Evolutionary conservation across 2,329 filamentous ascomycete genomes (phyloP).

Genomic region (Xenoacremonium recifei): DNA sequence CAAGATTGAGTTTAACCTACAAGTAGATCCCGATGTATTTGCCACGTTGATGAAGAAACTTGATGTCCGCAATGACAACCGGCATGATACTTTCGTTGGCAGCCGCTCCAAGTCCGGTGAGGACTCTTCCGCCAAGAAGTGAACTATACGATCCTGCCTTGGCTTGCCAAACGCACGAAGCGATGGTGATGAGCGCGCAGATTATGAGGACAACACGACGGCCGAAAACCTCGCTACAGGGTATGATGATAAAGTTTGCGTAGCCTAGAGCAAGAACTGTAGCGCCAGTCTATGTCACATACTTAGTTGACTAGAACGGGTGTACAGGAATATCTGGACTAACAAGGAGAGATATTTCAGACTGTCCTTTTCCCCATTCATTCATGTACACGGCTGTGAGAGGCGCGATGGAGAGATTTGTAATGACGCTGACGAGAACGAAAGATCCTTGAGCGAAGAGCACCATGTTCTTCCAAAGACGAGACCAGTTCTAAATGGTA

Average conservation of each 20-base stretch:
- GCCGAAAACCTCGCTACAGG: not conserved
- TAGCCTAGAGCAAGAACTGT: not conserved
- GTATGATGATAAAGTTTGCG: constrained; percentile 1
- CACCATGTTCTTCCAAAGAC: constrained; percentile 1
- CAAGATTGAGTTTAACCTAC: not conserved
- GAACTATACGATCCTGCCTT: not conserved
- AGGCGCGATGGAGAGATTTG: constrained; percentile 1
- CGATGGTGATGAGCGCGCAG: not conserved
- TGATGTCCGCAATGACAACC: not conserved
- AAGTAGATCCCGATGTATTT: constrained; percentile 1
- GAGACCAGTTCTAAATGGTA: constrained; percentile 3
- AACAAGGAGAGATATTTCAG: not conserved
- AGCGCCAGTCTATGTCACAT: not conserved
- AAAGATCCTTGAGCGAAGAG: not conserved
- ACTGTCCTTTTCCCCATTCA: not conserved
- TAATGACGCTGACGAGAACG: not conserved
- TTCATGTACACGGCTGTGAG: not conserved
- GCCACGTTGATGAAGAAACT: constrained; percentile 1
- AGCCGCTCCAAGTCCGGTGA: not conserved
- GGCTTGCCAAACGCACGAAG: not conserved
- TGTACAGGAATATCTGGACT: too few species aligned
- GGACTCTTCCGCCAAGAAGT: not conserved
- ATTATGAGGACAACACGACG: constrained; percentile 1
- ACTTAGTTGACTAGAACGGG: too few species aligned
- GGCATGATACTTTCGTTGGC: constrained; percentile 1